phyloP scores from a whole-genome alignment of 768 basidiomycete genomes.

The Dendrothele bispora region DNA sequence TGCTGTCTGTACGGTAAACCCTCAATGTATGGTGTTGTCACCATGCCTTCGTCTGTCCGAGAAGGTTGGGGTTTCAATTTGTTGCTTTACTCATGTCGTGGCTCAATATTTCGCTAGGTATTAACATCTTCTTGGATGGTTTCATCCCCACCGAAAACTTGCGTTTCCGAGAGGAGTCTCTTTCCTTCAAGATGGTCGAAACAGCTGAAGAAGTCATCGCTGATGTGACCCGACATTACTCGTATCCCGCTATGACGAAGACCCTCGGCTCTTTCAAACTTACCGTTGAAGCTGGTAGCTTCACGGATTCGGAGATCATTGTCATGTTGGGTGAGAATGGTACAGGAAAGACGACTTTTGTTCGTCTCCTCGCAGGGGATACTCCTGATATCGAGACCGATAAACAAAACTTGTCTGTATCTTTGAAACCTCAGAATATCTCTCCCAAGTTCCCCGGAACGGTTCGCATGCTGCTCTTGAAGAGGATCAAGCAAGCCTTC shows the following conservation, averaged over 20 bases:
- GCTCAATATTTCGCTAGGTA: conserved; percentile 51
- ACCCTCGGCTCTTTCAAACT: conserved; percentile 95
- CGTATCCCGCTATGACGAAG: conserved; percentile 96
- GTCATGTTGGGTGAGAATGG: conserved; percentile 99
- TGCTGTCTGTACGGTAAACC: conserved; percentile 98
- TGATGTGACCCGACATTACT: conserved; percentile 87
- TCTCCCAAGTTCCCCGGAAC: conserved; percentile 96
- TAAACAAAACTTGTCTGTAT: conserved; percentile 82
- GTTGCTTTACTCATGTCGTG: conserved; percentile 2
- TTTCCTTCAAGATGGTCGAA: conserved; percentile 97
- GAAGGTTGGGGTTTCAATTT: conserved; percentile 62
- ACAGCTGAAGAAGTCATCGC: conserved; percentile 87
- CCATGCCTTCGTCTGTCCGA: conserved; percentile 96
- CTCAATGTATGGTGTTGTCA: conserved; percentile 97
- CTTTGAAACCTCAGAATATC: conserved; percentile 97
- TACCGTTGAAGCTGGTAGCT: conserved; percentile 83
- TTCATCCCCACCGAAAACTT: conserved; percentile 98
- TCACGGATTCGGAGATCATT: conserved; percentile 99
- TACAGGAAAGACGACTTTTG: conserved; percentile 98
- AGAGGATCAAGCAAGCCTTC: conserved; percentile 92
- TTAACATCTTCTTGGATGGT: conserved; percentile 99
- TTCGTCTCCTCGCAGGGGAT: conserved; percentile 92
- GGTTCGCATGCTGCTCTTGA: conserved; percentile 92
- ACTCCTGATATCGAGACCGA: conserved; percentile 83
- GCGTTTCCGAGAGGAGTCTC: conserved; percentile 93